Conservation (phyloP, 306 rosid genomes). For the Gastrolobium villosum region DNA sequence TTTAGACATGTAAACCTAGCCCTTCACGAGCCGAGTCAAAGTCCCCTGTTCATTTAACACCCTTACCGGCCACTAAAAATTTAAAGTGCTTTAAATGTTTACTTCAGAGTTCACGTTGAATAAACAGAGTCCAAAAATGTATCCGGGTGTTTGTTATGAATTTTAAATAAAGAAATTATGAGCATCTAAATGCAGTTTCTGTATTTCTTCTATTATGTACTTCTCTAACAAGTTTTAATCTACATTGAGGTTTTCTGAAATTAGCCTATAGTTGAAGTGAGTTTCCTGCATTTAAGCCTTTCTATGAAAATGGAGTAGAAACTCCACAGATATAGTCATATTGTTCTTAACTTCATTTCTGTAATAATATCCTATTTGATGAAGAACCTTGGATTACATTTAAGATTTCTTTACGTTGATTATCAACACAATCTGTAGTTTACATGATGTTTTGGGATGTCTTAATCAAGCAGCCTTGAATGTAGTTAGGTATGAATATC, state of each 20-base stretch:
- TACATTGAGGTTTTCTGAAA: not conserved
- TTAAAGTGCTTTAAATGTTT: constrained; percentile 2
- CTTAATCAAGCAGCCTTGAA: not conserved
- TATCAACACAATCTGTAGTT: constrained; percentile 1
- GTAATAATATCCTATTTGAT: constrained; percentile 12
- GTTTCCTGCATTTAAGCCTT: constrained; percentile 29
- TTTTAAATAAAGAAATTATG: not conserved
- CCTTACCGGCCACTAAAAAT: not conserved
- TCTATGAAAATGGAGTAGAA: constrained; percentile 27
- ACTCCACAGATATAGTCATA: not conserved
- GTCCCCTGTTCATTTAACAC: no score
- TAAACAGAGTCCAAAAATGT: constrained; percentile 13
- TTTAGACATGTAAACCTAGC: no score
- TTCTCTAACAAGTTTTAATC: not conserved
- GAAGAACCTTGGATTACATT: constrained; percentile 31
- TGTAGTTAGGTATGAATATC: constrained; percentile 4
- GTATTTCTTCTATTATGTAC: not conserved
- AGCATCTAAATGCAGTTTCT: constrained; percentile 23
- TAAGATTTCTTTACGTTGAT: constrained; percentile 16
- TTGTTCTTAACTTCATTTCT: constrained; percentile 11
- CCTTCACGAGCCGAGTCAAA: no score
- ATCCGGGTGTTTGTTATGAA: not conserved
- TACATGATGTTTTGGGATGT: not conserved
- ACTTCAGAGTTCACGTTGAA: not conserved
- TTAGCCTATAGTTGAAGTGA: not conserved